Conservation (phyloP, 371 early-diverging fungal species). For the Mucor sp. region DNA sequence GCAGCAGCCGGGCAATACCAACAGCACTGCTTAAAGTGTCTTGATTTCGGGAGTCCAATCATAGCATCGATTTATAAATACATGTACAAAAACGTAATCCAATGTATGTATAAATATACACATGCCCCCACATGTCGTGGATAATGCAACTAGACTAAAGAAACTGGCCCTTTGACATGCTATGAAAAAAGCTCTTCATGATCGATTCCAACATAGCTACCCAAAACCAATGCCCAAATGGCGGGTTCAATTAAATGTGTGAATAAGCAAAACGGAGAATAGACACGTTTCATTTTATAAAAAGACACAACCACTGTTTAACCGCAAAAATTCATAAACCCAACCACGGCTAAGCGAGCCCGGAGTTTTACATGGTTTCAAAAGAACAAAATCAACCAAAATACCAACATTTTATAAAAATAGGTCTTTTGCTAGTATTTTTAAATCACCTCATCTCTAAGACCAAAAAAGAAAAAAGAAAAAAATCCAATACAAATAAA, state of each 20-base stretch:
- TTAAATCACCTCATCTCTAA: conserved; percentile 10
- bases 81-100: not conserved
- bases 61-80: not conserved
- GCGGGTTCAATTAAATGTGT: not conserved
- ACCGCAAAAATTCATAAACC: not conserved
- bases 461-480: not conserved
- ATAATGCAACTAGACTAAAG: not conserved
- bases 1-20: conserved; percentile 2
- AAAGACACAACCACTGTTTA: not conserved
- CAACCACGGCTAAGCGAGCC: conserved; percentile 10
- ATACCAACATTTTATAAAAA: not conserved
- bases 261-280: not conserved
- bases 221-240: not conserved
- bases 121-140: not conserved
- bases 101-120: not conserved
- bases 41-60: not conserved
- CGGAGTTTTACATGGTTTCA: conserved; percentile 10
- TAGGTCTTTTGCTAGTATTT: not conserved
- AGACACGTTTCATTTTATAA: not conserved
- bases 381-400: not conserved
- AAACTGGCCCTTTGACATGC: not conserved
- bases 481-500: not conserved
- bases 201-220: not conserved
- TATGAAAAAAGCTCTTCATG: not conserved
- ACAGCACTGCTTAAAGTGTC: not conserved